A percentile compares a stretch with the other conserved stretches of the same genome.
Conservation (phyloP, 2,329 filamentous ascomycete genomes). For the Lecanicillium sp. region DNA sequence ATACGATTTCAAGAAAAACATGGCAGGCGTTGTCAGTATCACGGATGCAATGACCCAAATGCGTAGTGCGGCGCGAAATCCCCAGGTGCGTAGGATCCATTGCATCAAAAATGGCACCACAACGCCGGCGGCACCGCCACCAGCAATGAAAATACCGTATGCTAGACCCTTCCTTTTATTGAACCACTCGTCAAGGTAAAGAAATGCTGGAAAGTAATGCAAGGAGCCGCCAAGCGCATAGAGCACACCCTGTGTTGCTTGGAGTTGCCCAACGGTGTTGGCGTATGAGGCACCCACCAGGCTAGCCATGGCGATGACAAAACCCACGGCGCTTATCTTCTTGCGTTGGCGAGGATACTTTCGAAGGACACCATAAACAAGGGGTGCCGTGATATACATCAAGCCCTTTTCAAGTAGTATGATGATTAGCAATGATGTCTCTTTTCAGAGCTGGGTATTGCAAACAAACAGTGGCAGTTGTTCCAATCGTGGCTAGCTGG, state of each 20-base stretch:
- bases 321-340: conserved; percentile 30
- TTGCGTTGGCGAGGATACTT: conserved; percentile 28
- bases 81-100: conserved; percentile 34
- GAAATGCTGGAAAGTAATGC: conserved; percentile 42
- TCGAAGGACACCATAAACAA: conserved; percentile 37
- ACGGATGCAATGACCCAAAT: conserved; percentile 40
- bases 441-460: no score
- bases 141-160: conserved; percentile 47
- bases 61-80: conserved; percentile 34
- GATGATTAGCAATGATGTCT: background rate
- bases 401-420: conserved; percentile 29
- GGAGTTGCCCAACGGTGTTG: conserved; percentile 38
- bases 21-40: conserved; percentile 39
- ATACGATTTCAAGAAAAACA: conserved; percentile 44
- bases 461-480: no score
- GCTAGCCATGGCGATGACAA: conserved; percentile 39
- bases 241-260: conserved; percentile 49
- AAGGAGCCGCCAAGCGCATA: conserved; percentile 46
- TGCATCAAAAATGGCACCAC: conserved; percentile 37
- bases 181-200: conserved; percentile 53
- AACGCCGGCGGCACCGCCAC: conserved; percentile 38
- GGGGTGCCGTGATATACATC: conserved; percentile 40
- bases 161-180: conserved; percentile 41
- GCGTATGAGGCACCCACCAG: conserved; percentile 41
- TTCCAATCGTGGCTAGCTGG: conserved; percentile 52